Evolutionary conservation across 345 rosid species (phyloP), one percentile per base, ranked within the genome.

Genomic region (Psidium friedrichsthalianum): DNA sequence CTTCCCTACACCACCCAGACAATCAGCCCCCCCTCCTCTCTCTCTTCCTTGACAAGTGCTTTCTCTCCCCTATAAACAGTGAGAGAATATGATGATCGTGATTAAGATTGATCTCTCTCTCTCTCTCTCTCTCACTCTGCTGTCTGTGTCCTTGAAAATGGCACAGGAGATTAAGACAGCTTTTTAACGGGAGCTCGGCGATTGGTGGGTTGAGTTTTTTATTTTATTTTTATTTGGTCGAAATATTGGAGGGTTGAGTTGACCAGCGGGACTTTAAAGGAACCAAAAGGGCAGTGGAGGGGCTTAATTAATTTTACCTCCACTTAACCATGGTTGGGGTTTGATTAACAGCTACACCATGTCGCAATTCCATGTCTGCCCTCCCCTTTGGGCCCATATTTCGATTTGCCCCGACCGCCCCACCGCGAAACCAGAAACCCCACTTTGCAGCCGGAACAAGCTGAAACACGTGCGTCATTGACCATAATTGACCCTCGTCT

Each of bases 1-100:
- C 89, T 84, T 88, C 91, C 91, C 93, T 78, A 89, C 92, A 90
- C 55, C 53, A 36, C 82, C 90, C 90, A 89, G 90, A 91, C 90
- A 90, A 56, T 15, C n/a, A 5, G 44, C 64, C 58, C 82, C 52
- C 59, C 54, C 32, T 61, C 56, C 36, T 78, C 80, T 81, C 47
- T 86, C 51, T 84, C 82, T 84, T n/a, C 83, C 51, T 64, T 82
- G 87, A 24, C 78, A 55, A 22, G 53, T 44, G 8, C 55, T 56
- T 40, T 87, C 82, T 81, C 83, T 51, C 83, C 83, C 87, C 85
- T 86, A 12, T 42, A 80, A 83, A 69, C 78, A 69, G 47, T 4
- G 24, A 3, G 47, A 4, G 78, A 69, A 69, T 40, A 69, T 20
- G 78, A 32, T 5, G 13, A 52, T 8, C 55, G 2, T 3, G 47